These are phyloP conservation scores for Biscogniauxia mediterranea DNA, from an alignment of 2,329 filamentous ascomycete genomes.

Conservation along the genomic window DNA sequence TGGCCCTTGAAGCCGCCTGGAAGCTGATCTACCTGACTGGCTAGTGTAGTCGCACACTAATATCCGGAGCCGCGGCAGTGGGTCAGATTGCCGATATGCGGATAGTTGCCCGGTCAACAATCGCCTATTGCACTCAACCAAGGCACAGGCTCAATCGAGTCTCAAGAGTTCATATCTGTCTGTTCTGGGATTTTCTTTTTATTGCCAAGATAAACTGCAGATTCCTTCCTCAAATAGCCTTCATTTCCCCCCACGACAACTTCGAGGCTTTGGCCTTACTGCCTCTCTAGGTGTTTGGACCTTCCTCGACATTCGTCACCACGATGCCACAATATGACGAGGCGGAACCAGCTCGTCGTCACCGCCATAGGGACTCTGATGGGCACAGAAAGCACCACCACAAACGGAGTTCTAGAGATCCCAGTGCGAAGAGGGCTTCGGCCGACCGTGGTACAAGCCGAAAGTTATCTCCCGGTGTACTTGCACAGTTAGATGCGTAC, in stretches of 20 bases:
- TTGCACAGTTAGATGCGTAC: slow-evolving; percentile 64
- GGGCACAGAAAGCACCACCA: slow-evolving; percentile 36
- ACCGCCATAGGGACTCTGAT: slow-evolving; percentile 28
- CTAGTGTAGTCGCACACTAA: slow-evolving; percentile 4
- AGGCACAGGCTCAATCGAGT: slow-evolving; percentile 3
- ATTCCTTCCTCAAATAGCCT: slow-evolving; percentile 27
- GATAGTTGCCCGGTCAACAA: slow-evolving; percentile 44
- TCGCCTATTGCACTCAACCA: not conserved
- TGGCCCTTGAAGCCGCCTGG: not conserved
- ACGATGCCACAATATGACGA: slow-evolving; percentile 35
- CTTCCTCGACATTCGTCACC: slow-evolving; percentile 8
- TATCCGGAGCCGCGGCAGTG: slow-evolving; percentile 7
- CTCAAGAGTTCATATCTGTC: slow-evolving; percentile 4
- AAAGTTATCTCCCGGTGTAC: slow-evolving; percentile 50
- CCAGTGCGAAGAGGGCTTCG: slow-evolving; percentile 30
- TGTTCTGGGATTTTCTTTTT: slow-evolving; percentile 10
- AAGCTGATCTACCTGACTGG: slow-evolving; percentile 6
- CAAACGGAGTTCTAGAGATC: slow-evolving; percentile 34
- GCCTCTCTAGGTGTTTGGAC: not conserved
- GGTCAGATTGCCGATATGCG: slow-evolving; percentile 8
- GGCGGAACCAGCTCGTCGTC: slow-evolving; percentile 19
- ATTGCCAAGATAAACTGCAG: slow-evolving; percentile 12
- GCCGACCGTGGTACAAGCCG: slow-evolving; percentile 32
- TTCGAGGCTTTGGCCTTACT: not conserved
- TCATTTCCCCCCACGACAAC: slow-evolving; percentile 5